Evolutionary conservation across 2,329 filamentous ascomycete species (phyloP).

Genomic region (Colletotrichum viniferum): DNA sequence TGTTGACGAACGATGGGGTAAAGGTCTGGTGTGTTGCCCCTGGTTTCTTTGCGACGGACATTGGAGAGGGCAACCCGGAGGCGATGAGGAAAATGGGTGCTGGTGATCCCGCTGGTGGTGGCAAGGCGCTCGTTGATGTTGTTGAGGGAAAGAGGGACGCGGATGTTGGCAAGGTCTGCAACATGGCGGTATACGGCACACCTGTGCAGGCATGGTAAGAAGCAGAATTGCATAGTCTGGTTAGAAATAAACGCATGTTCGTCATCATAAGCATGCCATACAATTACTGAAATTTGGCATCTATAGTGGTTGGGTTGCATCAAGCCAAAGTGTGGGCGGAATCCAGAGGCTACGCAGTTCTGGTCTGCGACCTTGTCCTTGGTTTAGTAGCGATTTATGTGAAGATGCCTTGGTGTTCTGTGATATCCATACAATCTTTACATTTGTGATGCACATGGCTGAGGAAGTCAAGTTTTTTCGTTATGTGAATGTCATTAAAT

Average conservation of each 20-base stretch:
- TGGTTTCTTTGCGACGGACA: not conserved
- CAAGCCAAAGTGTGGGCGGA: not conserved
- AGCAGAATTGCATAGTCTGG: rapidly evolving
- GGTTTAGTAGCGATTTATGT: not conserved
- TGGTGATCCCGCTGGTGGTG: not conserved
- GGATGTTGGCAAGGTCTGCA: not conserved
- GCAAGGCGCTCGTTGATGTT: not conserved
- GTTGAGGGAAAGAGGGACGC: not conserved
- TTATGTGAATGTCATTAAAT: not conserved
- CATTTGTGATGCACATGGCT: not conserved
- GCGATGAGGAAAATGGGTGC: not conserved
- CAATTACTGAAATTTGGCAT: too few relatives aligned
- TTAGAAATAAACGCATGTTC: rapidly evolving
- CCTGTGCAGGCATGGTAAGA: not conserved
- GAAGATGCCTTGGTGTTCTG: not conserved
- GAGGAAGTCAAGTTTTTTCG: not conserved
- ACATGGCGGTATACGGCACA: not conserved
- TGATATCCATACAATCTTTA: not conserved
- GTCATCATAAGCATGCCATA: not conserved
- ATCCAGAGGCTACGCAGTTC: rapidly evolving
- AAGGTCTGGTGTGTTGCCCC: not conserved
- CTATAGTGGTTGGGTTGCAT: not conserved
- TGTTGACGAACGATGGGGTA: not conserved
- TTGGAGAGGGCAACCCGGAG: not conserved
- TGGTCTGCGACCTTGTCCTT: not conserved